Conservation (phyloP, 768 basidiomycete genomes). For the Amanita molliuscula region DNA sequence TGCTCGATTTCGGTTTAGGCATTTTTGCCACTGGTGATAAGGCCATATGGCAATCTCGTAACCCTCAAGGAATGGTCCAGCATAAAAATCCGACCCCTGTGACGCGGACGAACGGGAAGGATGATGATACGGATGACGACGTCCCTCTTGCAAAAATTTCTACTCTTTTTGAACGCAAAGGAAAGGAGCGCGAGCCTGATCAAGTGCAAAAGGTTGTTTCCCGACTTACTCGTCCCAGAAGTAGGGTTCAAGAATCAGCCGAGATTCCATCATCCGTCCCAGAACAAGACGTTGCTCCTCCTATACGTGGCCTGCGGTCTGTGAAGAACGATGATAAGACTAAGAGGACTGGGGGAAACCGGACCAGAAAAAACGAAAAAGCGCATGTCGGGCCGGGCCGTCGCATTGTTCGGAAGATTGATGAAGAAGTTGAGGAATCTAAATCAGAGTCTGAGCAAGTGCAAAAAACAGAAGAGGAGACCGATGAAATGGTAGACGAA, state of each 20-base stretch:
- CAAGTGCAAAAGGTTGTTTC: background rate
- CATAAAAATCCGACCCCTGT: conserved; percentile 3
- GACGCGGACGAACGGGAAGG: conserved; percentile 3
- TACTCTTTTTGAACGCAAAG: background rate
- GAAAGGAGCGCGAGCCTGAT: background rate
- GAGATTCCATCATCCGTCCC: conserved; percentile 53
- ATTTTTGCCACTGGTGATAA: background rate
- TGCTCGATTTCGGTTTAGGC: background rate
- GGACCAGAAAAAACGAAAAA: background rate
- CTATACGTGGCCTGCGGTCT: background rate
- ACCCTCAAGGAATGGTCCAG: background rate
- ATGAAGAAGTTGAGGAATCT: conserved; percentile 12
- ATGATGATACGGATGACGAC: conserved; percentile 26
- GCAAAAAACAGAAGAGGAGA: conserved; percentile 18
- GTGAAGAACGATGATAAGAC: conserved; percentile 4
- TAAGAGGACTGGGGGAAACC: background rate
- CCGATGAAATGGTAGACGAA: conserved; percentile 32
- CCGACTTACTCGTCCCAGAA: background rate
- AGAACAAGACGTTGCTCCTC: conserved; percentile 31
- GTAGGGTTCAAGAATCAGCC: conserved; percentile 22
- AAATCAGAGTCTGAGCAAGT: conserved; percentile 11
- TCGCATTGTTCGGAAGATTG: background rate
- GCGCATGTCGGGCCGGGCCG: background rate
- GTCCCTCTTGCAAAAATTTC: conserved; percentile 28
- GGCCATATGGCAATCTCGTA: background rate